A percentile compares a stretch with the other conserved stretches of the same genome.
phyloP scores from a whole-genome alignment of 108 stramenopile species.

The Chaetoceros muelleri region DNA sequence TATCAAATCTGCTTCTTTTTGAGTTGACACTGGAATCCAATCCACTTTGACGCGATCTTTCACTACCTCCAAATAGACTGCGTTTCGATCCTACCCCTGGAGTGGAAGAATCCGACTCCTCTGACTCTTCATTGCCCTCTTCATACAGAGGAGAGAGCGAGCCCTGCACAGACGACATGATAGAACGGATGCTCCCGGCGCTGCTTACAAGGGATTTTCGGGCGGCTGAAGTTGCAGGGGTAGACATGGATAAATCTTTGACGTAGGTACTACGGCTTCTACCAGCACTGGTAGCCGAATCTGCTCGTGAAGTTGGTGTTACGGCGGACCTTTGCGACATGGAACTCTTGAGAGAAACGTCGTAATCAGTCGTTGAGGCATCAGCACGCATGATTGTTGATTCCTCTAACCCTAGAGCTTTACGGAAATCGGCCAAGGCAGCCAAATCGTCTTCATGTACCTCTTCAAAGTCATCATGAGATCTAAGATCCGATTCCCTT shows the following conservation, averaged over 20 bases:
- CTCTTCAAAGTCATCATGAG: constrained; percentile 61
- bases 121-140: background rate
- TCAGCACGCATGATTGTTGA: background rate
- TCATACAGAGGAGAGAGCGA: background rate
- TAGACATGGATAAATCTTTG: background rate
- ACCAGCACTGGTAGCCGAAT: too few relatives aligned
- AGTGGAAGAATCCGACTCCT: too few relatives aligned
- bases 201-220: background rate
- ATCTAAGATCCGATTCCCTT: constrained; percentile 41
- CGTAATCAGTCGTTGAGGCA: too few relatives aligned
- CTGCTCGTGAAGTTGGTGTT: too few relatives aligned
- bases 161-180: background rate
- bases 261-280: too few relatives aligned
- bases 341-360: too few relatives aligned
- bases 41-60: too few relatives aligned
- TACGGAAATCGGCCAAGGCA: constrained; percentile 34
- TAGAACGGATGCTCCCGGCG: background rate
- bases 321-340: too few relatives aligned
- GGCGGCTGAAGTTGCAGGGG: background rate
- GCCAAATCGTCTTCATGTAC: constrained; percentile 60
- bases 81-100: background rate
- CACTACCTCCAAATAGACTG: background rate
- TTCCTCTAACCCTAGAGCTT: constrained; percentile 35
- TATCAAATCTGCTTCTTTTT: background rate
- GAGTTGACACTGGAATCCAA: background rate